Evolutionary conservation across 2,329 filamentous ascomycete species (phyloP).

Genomic region (Phoma sp.): DNA sequence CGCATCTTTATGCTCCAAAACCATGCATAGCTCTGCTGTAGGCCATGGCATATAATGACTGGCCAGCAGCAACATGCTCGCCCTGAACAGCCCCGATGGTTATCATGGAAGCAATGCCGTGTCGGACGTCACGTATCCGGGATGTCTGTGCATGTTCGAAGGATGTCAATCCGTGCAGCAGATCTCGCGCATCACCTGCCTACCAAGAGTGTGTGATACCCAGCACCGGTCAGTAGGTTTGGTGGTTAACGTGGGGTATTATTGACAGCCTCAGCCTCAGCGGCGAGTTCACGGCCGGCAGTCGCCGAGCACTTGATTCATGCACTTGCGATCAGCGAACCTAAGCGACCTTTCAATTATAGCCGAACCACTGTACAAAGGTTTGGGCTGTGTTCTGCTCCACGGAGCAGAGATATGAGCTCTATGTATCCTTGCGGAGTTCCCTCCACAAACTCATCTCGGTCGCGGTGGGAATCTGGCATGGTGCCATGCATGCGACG

Average conservation of each 20-base stretch:
- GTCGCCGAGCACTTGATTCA: slow-evolving; percentile 7
- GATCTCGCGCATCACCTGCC: not conserved
- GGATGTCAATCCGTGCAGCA: slow-evolving; percentile 1
- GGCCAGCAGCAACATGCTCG: not conserved
- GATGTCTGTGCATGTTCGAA: slow-evolving; percentile 5
- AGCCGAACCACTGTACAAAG: not conserved
- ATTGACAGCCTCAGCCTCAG: not conserved
- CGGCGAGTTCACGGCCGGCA: slow-evolving; percentile 16
- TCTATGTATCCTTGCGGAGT: not conserved
- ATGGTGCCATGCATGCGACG: not conserved
- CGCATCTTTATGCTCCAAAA: not conserved
- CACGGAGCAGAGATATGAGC: not conserved
- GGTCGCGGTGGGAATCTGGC: not conserved
- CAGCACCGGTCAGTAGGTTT: not conserved
- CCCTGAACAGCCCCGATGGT: not conserved
- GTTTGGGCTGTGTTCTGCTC: not conserved
- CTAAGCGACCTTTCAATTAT: not conserved
- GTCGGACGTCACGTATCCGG: too few relatives aligned
- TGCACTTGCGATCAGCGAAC: slow-evolving; percentile 1
- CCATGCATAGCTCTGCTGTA: not conserved
- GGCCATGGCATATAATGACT: too few relatives aligned
- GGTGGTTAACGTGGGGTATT: slow-evolving; percentile 1
- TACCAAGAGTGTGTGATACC: not conserved
- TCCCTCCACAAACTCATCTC: slow-evolving; percentile 1
- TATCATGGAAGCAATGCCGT: not conserved